Evolutionary conservation across 495 filamentous ascomycete species (phyloP).

Genomic region (Cercophora scortea): DNA sequence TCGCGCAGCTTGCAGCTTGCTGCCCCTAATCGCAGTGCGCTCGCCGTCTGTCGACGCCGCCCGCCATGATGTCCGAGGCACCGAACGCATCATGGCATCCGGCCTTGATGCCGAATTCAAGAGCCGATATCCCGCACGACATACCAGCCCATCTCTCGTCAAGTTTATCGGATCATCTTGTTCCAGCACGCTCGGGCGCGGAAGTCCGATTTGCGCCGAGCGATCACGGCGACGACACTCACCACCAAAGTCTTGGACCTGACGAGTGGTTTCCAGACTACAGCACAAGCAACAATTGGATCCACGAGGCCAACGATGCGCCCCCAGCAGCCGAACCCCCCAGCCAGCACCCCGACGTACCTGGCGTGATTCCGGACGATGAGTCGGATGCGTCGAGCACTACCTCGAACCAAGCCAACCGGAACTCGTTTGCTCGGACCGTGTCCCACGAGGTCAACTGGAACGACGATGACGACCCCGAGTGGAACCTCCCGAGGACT

Average conservation of each 20-base stretch:
- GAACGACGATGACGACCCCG: slow-evolving; percentile 44
- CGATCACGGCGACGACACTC: slow-evolving; percentile 7
- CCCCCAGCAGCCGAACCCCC: slow-evolving; percentile 3
- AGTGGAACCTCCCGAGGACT: slow-evolving; percentile 41
- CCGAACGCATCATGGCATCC: slow-evolving; percentile 46
- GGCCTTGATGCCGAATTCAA: slow-evolving; percentile 45
- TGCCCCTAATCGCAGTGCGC: slow-evolving; percentile 17
- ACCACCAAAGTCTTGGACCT: slow-evolving; percentile 9
- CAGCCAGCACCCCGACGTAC: slow-evolving; percentile 2
- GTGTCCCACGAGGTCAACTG: slow-evolving; percentile 47
- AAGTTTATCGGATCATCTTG: neutral
- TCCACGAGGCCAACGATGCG: slow-evolving; percentile 15
- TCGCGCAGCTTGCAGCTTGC: neutral
- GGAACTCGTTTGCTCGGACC: slow-evolving; percentile 45
- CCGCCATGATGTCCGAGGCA: slow-evolving; percentile 32
- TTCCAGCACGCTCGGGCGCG: neutral
- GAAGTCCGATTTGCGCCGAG: neutral
- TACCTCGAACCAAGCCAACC: slow-evolving; percentile 39
- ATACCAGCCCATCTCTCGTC: neutral
- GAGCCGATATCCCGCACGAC: slow-evolving; percentile 14
- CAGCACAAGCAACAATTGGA: slow-evolving; percentile 16
- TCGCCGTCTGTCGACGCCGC: slow-evolving; percentile 15
- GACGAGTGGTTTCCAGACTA: slow-evolving; percentile 27
- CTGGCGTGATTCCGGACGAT: slow-evolving; percentile 10
- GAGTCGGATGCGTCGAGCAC: slow-evolving; percentile 17